phyloP scores from a whole-genome alignment of 2,329 filamentous ascomycete genomes.

The Curvularia verruculosa region DNA sequence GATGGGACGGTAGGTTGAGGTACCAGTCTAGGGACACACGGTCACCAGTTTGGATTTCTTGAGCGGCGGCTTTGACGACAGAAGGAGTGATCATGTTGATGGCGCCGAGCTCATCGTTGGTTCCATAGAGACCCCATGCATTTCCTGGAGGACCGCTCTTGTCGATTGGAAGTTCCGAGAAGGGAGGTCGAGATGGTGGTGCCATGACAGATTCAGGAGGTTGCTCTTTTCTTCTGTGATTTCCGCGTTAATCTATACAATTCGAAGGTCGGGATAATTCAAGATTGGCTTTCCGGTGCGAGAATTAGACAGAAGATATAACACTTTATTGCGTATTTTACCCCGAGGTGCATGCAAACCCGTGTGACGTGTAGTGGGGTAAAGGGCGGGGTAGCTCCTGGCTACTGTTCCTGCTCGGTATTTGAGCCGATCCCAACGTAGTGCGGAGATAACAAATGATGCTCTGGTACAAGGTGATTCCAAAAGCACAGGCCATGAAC shows the following conservation, averaged over 20 bases:
- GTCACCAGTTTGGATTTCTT: constrained; percentile 54
- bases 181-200: constrained; percentile 43
- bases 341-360: constrained; percentile 1
- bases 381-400: constrained; percentile 29
- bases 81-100: constrained; percentile 61
- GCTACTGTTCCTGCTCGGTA: constrained; percentile 17
- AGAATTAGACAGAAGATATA: neutral
- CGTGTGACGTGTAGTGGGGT: constrained; percentile 29
- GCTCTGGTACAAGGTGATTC: neutral
- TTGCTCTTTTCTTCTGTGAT: neutral
- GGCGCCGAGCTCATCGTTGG: constrained; percentile 59
- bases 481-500: neutral
- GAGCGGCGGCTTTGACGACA: constrained; percentile 51
- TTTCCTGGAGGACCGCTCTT: constrained; percentile 59
- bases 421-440: constrained; percentile 1
- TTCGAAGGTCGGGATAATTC: neutral
- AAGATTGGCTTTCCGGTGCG: neutral
- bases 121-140: constrained; percentile 63
- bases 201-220: constrained; percentile 15
- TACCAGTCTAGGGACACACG: constrained; percentile 50
- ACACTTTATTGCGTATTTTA: neutral
- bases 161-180: constrained; percentile 58
- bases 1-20: constrained; percentile 49
- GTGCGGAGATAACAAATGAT: constrained; percentile 3
- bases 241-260: neutral